phyloP scores from a whole-genome alignment of 2,329 filamentous ascomycete species.

The Byssochlamys sp. region DNA sequence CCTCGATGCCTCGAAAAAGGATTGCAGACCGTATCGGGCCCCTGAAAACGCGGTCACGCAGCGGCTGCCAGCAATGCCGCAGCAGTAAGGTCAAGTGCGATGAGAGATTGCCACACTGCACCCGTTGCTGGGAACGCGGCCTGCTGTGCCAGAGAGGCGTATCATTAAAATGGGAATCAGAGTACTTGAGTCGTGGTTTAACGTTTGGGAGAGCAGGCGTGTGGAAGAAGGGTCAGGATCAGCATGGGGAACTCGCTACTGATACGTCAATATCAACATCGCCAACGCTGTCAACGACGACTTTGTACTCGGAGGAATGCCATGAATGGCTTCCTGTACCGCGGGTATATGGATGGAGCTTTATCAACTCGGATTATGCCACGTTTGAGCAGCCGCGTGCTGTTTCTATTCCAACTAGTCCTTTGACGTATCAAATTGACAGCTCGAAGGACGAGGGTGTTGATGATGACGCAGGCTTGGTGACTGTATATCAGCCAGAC shows the following conservation, averaged over 20 bases:
- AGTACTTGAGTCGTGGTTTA: constrained; percentile 32
- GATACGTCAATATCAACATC: background rate
- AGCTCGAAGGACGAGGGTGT: constrained; percentile 11
- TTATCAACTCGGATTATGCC: constrained; percentile 22
- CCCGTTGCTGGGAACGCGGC: constrained; percentile 9
- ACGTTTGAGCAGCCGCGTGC: constrained; percentile 18
- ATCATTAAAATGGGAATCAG: constrained; percentile 28
- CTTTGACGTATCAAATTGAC: constrained; percentile 8
- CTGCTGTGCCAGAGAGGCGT: constrained; percentile 9
- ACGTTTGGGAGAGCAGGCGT: constrained; percentile 36
- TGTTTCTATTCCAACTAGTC: constrained; percentile 13
- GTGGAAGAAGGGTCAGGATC: constrained; percentile 25
- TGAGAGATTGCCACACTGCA: constrained; percentile 12
- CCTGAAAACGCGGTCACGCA: background rate
- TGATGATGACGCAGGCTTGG: constrained; percentile 1
- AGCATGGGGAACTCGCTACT: constrained; percentile 9
- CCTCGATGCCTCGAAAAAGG: background rate
- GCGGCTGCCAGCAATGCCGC: constrained; percentile 8
- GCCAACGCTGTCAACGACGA: constrained; percentile 10
- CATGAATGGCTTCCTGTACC: constrained; percentile 13
- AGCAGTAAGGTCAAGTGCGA: constrained; percentile 15
- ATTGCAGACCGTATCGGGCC: background rate
- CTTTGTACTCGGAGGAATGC: constrained; percentile 4
- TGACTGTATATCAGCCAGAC: background rate
- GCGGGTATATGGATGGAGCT: constrained; percentile 20